Evolutionary conservation across 768 basidiomycete genomes (phyloP), one percentile per base, ranked within the genome.

Genomic region (Termitomyces sp.): DNA sequence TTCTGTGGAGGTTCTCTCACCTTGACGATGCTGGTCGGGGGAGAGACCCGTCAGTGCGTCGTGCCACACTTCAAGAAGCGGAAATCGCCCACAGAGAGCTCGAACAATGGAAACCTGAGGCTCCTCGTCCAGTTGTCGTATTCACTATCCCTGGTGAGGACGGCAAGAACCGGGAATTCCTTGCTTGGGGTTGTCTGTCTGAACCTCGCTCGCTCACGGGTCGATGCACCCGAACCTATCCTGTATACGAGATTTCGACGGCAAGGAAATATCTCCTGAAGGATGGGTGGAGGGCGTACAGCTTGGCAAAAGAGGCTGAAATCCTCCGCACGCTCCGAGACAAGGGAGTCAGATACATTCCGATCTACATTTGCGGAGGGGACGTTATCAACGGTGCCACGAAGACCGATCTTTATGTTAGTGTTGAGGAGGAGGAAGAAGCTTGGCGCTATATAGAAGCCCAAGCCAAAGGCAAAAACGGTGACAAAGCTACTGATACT

Each of bases 1-100:
- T 73, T 53, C 57, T 75, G 1, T 69, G 66, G 65, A 64, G 67
- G 6, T 73, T 71, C 52, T 54, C 64, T 9, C 55, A 64, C 15
- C 47, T 64, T 0, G 60, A 61, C 0, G 42, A 53, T 20, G 49
- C 10, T 12, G 54, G 64, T 7, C 64, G 73, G 1, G 72, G 75
- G 0, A 36, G 54, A n/a, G 74, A 75, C 51, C 44, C 61, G 1
- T 67, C 64, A 6, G 68, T 71, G 16, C 50, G 54, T 4, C 28
- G 29, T 29, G 31, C 28, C 63, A 39, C 37, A 18, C 6, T 18
- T 39, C 13, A 16, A 36, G 34, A 36, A 15, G 34, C 13, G 13
- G 34, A 36, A 16, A 36, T 36, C 34, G 44, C 44, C 26, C 39
- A 22, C 9, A 12, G 3, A 4, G 47, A 59, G 22, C 49, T 59